These are phyloP conservation scores for Leucocoprinus birnbaumii DNA, from an alignment of 768 basidiomycete genomes.

Conservation along the genomic window DNA sequence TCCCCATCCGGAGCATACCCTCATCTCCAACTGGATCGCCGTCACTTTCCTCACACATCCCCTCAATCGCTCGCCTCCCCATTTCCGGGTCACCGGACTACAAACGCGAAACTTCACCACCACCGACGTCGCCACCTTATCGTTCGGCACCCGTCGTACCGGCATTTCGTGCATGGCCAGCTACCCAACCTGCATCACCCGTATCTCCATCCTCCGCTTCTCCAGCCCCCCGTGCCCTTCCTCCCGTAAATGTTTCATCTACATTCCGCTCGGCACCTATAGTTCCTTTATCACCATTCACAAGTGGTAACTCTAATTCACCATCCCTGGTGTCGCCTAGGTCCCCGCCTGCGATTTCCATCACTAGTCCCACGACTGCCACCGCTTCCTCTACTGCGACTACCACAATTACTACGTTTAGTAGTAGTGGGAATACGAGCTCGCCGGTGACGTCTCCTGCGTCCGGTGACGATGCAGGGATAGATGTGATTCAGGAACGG, in stretches of 20 bases:
- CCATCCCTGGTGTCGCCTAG: background rate
- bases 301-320: background rate
- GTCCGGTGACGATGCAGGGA: background rate
- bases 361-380: conserved; percentile 5
- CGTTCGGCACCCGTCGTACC: background rate
- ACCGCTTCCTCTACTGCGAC: background rate
- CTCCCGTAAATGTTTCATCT: background rate
- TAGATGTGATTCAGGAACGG: background rate
- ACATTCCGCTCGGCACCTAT: background rate
- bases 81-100: conserved; percentile 7
- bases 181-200: background rate
- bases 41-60: background rate
- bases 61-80: background rate
- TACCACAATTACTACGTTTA: background rate
- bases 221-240: background rate
- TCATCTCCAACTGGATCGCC: conserved; percentile 2
- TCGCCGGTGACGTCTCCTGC: background rate
- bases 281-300: background rate
- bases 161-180: background rate
- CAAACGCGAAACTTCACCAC: conserved; percentile 4
- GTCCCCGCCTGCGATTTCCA: background rate
- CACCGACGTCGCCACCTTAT: background rate
- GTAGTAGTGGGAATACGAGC: background rate
- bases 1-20: conserved; percentile 6
- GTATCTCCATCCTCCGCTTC: background rate